A percentile compares a stretch with the other conserved stretches of the same genome.
Conservation (phyloP, 768 basidiomycete species). For the Boletellus ananas region DNA sequence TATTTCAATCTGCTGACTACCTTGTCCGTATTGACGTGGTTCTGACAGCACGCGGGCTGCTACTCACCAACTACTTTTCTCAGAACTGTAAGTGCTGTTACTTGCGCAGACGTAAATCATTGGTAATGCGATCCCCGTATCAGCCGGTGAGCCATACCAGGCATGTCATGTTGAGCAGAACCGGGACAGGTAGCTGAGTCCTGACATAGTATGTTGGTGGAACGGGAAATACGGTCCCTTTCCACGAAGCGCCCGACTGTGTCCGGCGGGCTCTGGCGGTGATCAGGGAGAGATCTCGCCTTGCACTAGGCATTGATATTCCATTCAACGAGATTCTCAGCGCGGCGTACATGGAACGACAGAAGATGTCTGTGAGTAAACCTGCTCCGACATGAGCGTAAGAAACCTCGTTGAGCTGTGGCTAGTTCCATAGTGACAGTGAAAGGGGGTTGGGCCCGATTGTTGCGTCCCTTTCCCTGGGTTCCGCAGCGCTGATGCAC, state of each 20-base stretch:
- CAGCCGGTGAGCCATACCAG: slow-evolving; percentile 80
- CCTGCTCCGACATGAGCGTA: neutral
- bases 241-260: slow-evolving; percentile 53
- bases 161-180: slow-evolving; percentile 33
- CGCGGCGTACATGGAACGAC: slow-evolving; percentile 81
- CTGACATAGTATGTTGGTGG: slow-evolving; percentile 67
- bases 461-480: slow-evolving; percentile 74
- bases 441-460: slow-evolving; percentile 69
- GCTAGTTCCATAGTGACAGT: slow-evolving; percentile 75
- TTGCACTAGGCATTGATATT: slow-evolving; percentile 38
- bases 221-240: slow-evolving; percentile 67
- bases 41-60: slow-evolving; percentile 56
- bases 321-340: slow-evolving; percentile 77
- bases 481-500: slow-evolving; percentile 75
- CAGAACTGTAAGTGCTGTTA: slow-evolving; percentile 63
- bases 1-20: neutral
- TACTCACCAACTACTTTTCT: slow-evolving; percentile 81
- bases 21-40: slow-evolving; percentile 3
- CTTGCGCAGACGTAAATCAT: neutral
- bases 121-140: slow-evolving; percentile 1
- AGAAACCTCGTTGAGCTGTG: slow-evolving; percentile 6
- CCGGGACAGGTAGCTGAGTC: slow-evolving; percentile 6
- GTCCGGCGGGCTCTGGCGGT: slow-evolving; percentile 55
- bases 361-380: slow-evolving; percentile 71
- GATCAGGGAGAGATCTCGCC: slow-evolving; percentile 51